Evolutionary conservation across 139 green algal species (phyloP).

Genomic region (Coccomyxa sp.): DNA sequence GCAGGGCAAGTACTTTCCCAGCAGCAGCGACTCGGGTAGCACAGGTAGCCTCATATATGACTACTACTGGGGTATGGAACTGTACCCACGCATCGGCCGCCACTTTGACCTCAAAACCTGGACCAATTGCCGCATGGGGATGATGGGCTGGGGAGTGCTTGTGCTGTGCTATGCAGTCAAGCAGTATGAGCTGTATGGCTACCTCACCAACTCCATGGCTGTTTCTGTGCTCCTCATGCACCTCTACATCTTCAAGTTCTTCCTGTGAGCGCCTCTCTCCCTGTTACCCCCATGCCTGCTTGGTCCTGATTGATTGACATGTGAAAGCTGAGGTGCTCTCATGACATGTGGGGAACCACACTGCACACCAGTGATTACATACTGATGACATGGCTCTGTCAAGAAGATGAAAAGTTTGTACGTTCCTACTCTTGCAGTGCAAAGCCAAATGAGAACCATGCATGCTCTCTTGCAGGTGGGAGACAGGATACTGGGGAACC

Average conservation of each 20-base stretch:
- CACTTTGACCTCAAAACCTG: constrained; percentile 77
- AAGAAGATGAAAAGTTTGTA: too few species aligned
- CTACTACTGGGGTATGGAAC: constrained; percentile 77
- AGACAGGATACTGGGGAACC: constrained; percentile 68
- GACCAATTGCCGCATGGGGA: constrained; percentile 80
- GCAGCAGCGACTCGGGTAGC: constrained; percentile 43
- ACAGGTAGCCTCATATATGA: constrained; percentile 67
- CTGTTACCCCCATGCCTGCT: not conserved
- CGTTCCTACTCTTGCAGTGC: too few species aligned
- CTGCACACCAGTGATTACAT: not conserved
- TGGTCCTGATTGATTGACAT: not conserved
- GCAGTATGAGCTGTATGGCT: constrained; percentile 52
- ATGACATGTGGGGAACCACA: not conserved
- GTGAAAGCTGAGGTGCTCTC: not conserved
- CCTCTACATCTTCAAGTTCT: constrained; percentile 70
- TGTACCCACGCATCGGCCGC: constrained; percentile 68
- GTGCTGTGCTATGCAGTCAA: constrained; percentile 50
- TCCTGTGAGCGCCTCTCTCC: constrained; percentile 28
- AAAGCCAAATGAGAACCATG: too few species aligned
- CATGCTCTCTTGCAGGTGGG: constrained; percentile 32
- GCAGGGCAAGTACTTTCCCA: constrained; percentile 40
- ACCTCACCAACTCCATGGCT: constrained; percentile 52
- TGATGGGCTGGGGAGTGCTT: constrained; percentile 68
- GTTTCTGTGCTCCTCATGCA: constrained; percentile 54
- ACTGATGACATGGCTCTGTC: not conserved